These are phyloP conservation scores for Kluyveromyces starmeri DNA, from an alignment of 805 yeast species.

Conservation along the genomic window DNA sequence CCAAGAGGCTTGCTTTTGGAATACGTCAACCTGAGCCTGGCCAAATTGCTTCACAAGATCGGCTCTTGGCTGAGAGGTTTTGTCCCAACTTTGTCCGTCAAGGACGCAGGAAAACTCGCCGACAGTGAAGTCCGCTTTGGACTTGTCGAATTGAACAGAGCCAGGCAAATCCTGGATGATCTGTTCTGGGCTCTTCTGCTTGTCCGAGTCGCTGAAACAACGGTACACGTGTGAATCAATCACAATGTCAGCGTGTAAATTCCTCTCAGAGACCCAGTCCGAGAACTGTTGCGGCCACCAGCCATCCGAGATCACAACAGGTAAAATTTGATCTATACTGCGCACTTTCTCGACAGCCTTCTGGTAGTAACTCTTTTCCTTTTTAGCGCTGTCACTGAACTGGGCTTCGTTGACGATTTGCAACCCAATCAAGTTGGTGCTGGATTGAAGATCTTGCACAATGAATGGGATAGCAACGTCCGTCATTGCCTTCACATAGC, in stretches of 20 bases:
- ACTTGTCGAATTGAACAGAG: conserved; percentile 38
- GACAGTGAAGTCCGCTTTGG: conserved; percentile 58
- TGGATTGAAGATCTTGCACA: conserved; percentile 46
- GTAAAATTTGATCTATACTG: conserved; percentile 44
- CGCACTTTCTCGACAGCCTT: conserved; percentile 58
- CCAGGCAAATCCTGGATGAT: conserved; percentile 49
- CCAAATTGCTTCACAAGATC: conserved; percentile 58
- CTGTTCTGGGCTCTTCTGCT: conserved; percentile 50
- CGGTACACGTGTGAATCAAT: conserved; percentile 83
- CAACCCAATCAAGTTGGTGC: conserved; percentile 69
- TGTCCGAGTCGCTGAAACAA: conserved; percentile 73
- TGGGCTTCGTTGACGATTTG: conserved; percentile 83
- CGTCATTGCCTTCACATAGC: conserved; percentile 35
- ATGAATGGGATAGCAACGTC: conserved; percentile 47
- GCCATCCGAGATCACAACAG: conserved; percentile 81
- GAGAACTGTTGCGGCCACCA: conserved; percentile 86
- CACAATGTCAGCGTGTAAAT: conserved; percentile 48
- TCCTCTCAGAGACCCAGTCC: conserved; percentile 42
- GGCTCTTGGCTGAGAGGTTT: conserved; percentile 38
- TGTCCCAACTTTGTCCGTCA: conserved; percentile 68
- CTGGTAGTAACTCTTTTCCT: conserved; percentile 53
- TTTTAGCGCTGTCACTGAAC: conserved; percentile 44
- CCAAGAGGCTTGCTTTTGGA: conserved; percentile 45
- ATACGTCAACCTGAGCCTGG: conserved; percentile 38
- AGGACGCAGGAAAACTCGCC: conserved; percentile 91